Base-by-base conservation (phyloP, 768 basidiomycete species). In the Lactarius psammicola region DNA sequence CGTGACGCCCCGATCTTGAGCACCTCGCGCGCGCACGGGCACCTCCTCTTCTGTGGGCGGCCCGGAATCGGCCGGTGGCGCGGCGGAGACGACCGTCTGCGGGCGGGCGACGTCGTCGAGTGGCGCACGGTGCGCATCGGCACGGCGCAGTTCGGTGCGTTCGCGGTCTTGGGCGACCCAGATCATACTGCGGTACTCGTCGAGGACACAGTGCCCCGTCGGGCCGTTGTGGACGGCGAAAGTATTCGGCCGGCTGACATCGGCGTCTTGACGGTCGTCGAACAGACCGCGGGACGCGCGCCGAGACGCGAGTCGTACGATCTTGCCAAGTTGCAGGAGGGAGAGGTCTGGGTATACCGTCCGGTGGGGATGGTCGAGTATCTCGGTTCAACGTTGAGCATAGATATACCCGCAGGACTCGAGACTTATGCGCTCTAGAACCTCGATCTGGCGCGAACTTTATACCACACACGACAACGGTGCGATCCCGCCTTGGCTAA, bases 331-430 rank as follows among this genome's bases (percentile, higher is more conserved):
- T 72, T 87, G 60, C 75, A 78, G 66, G 74, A 78, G 68, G 85
- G 85, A 4, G 83, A 85, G 72, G 73, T 86, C 62, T 85, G 84
- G 84, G 80, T 85, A 33, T 85, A 85, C 68, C 72, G 85, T 42
- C 84, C 84, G 7, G 77, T 84, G 33, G 70, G 77, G n/a, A 77
- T 82, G 77, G 67, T 75, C 69, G 71, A 56, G 57, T 77, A 77
- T 62, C 60, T 76, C 7, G 76, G 76, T 13, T 65, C 71, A 5
- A 28, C 64, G 40, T 58, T 75, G 53, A 69, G 58, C 54, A 23
- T 68, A 11, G 67, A 68, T 40, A 57, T 65, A 49, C 67, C 63
- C 9, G 20, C 64, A 20, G 44, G 64, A 13, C 63, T 65, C 4
- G 63, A 64, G 58, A 60, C 56, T 18, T 40, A 10, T 49, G 30